phyloP scores from a whole-genome alignment of 2,329 filamentous ascomycete species.

The Cercospora berteroae region DNA sequence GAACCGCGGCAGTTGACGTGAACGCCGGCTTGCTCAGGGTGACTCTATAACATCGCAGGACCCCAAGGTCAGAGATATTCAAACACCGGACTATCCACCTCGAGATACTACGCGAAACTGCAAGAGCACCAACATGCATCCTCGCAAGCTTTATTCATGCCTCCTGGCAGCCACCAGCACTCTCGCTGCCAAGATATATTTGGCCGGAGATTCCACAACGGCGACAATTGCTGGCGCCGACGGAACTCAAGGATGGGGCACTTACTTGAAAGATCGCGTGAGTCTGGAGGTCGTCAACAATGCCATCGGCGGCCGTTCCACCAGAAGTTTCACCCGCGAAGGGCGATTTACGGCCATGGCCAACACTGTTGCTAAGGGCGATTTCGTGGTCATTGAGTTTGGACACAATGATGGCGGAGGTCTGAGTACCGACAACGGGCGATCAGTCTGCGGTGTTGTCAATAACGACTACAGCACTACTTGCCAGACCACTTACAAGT shows the following conservation, averaged over 20 bases:
- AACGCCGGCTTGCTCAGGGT: neutral
- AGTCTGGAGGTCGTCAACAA: slow-evolving; percentile 58
- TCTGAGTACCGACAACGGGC: slow-evolving; percentile 58
- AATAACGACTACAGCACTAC: slow-evolving; percentile 54
- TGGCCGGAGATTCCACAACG: slow-evolving; percentile 64
- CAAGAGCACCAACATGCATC: neutral
- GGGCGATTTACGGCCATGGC: slow-evolving; percentile 61
- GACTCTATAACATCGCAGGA: neutral
- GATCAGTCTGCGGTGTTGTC: slow-evolving; percentile 57
- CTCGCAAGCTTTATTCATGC: neutral
- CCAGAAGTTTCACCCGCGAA: slow-evolving; percentile 65
- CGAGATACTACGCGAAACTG: neutral
- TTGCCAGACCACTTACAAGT: slow-evolving; percentile 31
- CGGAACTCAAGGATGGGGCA: slow-evolving; percentile 58
- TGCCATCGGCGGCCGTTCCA: slow-evolving; percentile 64
- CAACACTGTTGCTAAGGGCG: slow-evolving; percentile 53
- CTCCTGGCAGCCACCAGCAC: neutral
- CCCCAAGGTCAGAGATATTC: neutral
- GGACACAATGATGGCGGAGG: slow-evolving; percentile 70
- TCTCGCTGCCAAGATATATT: slow-evolving; percentile 47
- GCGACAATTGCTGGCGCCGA: slow-evolving; percentile 39
- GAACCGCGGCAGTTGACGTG: neutral
- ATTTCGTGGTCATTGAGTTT: slow-evolving; percentile 69
- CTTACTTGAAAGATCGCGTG: slow-evolving; percentile 56
- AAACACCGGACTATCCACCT: neutral